phyloP scores from a whole-genome alignment of 495 filamentous ascomycete genomes.

The Cercophora newfieldiana region DNA sequence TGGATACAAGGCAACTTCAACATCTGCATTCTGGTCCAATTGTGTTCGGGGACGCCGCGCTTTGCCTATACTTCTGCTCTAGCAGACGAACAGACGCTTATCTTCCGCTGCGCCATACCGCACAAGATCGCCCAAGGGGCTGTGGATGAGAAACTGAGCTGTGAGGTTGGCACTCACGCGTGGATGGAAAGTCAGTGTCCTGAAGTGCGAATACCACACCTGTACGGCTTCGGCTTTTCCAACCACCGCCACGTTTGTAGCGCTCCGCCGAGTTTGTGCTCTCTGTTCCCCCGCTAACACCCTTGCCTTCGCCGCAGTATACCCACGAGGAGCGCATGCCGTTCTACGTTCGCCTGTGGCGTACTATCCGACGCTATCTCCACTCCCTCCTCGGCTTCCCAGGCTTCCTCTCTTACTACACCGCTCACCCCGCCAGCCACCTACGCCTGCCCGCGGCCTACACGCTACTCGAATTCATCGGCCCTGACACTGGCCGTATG shows the following conservation, averaged over 20 bases:
- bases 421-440: slow-evolving; percentile 8
- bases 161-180: slow-evolving; percentile 39
- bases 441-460: slow-evolving; percentile 22
- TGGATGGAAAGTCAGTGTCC: slow-evolving; percentile 41
- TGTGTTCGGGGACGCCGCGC: slow-evolving; percentile 8
- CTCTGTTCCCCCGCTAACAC: background rate
- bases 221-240: slow-evolving; percentile 39
- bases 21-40: slow-evolving; percentile 39
- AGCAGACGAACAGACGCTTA: slow-evolving; percentile 19
- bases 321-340: slow-evolving; percentile 16
- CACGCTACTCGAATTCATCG: slow-evolving; percentile 27
- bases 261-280: background rate
- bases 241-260: slow-evolving; percentile 19
- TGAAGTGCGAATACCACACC: slow-evolving; percentile 32
- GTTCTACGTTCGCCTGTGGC: slow-evolving; percentile 22
- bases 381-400: slow-evolving; percentile 17
- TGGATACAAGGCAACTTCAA: slow-evolving; percentile 46
- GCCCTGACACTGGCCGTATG: slow-evolving; percentile 31
- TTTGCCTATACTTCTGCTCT: background rate
- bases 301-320: slow-evolving; percentile 14
- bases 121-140: slow-evolving; percentile 43
- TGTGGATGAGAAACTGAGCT: slow-evolving; percentile 42
- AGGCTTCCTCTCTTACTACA: slow-evolving; percentile 20
- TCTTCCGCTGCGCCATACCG: slow-evolving; percentile 39
- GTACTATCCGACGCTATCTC: slow-evolving; percentile 14